Percentiles rank a stretch among this genome's conserved stretches.
These are phyloP conservation scores for Pichia nakasei DNA, from an alignment of 805 yeast species.

Conservation along the genomic window DNA sequence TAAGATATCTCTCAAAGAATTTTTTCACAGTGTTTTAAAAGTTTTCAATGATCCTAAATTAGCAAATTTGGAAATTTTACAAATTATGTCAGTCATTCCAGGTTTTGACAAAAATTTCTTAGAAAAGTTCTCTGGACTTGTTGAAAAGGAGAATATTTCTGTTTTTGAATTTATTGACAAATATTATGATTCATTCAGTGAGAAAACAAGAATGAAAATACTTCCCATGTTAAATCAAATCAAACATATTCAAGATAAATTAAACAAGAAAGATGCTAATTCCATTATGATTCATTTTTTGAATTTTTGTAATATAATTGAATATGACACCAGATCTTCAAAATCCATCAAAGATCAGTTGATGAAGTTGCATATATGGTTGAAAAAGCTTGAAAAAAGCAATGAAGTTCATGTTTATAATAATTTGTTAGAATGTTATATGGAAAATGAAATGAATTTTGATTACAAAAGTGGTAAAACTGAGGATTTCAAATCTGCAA, in stretches of 20 bases:
- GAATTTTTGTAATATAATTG: slow-evolving; percentile 1
- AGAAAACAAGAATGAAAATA: not conserved
- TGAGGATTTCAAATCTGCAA: not conserved
- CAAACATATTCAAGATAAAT: not conserved
- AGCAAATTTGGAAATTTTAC: not conserved
- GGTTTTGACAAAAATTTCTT: slow-evolving; percentile 2
- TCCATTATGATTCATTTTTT: slow-evolving; percentile 5
- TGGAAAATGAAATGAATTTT: not conserved
- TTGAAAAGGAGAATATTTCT: not conserved
- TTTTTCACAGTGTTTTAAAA: not conserved
- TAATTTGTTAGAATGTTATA: slow-evolving; percentile 4
- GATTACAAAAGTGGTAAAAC: not conserved
- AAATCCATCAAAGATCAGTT: slow-evolving; percentile 2
- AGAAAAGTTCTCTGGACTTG: not conserved
- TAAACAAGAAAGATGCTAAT: slow-evolving; percentile 3
- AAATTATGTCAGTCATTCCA: slow-evolving; percentile 3
- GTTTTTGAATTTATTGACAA: slow-evolving; percentile 2
- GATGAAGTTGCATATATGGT: not conserved
- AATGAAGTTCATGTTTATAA: not conserved
- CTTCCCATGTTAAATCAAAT: slow-evolving; percentile 4
- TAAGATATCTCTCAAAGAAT: not conserved
- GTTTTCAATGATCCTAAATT: not conserved
- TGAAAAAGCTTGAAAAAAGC: slow-evolving; percentile 1
- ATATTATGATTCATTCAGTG: slow-evolving; percentile 5
- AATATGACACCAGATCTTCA: not conserved